A percentile compares a stretch with the other conserved stretches of the same genome.
These are phyloP conservation scores for Cubamyces sp. DNA, from an alignment of 768 basidiomycete genomes.

Conservation along the genomic window DNA sequence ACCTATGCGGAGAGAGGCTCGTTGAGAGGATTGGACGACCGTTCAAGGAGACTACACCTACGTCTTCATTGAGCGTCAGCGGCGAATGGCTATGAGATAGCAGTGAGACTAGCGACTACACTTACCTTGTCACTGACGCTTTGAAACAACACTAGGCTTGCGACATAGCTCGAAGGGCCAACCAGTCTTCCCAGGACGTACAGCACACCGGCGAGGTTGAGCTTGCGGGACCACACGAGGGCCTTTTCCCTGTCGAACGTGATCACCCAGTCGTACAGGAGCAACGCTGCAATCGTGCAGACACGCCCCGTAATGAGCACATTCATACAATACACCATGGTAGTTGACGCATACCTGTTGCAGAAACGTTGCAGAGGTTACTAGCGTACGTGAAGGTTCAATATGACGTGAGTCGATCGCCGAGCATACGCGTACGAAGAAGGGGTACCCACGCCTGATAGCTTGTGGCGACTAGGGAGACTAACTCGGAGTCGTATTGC, in stretches of 20 bases:
- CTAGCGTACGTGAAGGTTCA: too few species aligned
- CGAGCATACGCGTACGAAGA: too few species aligned
- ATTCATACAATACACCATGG: too few species aligned
- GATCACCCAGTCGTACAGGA: conserved; percentile 8
- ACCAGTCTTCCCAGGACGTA: not conserved
- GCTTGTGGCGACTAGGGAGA: too few species aligned
- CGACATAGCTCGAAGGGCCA: not conserved
- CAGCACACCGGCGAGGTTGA: not conserved
- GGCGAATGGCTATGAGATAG: too few species aligned
- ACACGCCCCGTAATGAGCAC: not conserved
- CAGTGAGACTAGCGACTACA: too few species aligned
- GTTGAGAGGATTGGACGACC: not conserved
- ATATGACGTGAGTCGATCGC: too few species aligned
- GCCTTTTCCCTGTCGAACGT: not conserved
- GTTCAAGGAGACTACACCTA: not conserved
- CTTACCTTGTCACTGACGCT: not conserved
- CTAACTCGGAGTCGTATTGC: too few species aligned
- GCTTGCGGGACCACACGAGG: not conserved
- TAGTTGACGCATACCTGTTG: not conserved
- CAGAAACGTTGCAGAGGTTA: not conserved
- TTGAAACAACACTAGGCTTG: not conserved
- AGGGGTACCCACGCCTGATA: too few species aligned
- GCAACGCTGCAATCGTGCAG: not conserved
- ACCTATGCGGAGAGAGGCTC: not conserved
- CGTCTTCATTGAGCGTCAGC: not conserved